A percentile compares a stretch with the other conserved stretches of the same genome.
These are phyloP conservation scores for Catenaria anguillulae DNA, from an alignment of 371 early-diverging fungal genomes.

Conservation along the genomic window DNA sequence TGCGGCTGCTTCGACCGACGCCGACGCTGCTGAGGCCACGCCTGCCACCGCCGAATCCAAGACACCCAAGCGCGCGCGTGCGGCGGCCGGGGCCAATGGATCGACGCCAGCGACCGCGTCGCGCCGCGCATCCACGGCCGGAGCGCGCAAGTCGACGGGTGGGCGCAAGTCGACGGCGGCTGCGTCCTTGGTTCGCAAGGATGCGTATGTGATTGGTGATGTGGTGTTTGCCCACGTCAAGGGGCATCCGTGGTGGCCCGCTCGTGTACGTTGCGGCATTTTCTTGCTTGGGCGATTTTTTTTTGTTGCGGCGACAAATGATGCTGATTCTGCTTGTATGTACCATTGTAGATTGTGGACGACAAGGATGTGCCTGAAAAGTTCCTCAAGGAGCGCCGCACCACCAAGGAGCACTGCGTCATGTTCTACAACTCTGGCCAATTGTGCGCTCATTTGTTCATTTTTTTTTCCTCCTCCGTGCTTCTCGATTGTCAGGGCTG, in stretches of 20 bases:
- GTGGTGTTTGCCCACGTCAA: background rate
- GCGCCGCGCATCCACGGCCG: too few species aligned
- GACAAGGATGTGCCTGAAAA: background rate
- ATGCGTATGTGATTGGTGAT: background rate
- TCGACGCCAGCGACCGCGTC: too few species aligned
- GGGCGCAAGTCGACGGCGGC: background rate
- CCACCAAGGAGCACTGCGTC: background rate
- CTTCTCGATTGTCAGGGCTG: too few species aligned
- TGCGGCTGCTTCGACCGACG: too few species aligned
- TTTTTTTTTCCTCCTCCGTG: too few species aligned
- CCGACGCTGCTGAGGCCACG: too few species aligned
- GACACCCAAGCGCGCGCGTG: too few species aligned
- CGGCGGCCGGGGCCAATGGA: too few species aligned
- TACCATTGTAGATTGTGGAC: background rate
- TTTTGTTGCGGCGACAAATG: too few species aligned
- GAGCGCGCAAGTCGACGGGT: background rate
- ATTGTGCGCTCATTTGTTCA: background rate
- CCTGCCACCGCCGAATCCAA: too few species aligned
- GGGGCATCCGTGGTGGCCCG: background rate
- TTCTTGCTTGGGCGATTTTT: too few species aligned
- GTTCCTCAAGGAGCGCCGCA: background rate
- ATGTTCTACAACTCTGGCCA: background rate
- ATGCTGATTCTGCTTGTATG: too few species aligned
- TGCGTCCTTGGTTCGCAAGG: background rate
- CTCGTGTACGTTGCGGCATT: background rate